These are phyloP conservation scores for Fusarium proliferatum DNA, from an alignment of 2,329 filamentous ascomycete species.

Conservation along the genomic window DNA sequence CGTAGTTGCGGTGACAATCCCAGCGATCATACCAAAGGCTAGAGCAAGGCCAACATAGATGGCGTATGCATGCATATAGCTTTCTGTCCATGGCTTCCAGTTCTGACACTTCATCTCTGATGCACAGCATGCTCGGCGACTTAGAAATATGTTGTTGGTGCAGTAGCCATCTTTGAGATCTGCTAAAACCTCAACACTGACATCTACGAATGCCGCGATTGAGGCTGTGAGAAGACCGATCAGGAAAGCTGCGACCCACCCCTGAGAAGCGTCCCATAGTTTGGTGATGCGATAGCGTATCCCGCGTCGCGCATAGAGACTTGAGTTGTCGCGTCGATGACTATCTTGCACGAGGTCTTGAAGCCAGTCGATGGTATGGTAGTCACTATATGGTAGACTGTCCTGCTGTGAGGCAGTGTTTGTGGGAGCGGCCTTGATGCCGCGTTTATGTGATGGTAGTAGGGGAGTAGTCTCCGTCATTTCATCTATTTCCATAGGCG, in stretches of 20 bases:
- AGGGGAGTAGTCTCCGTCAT: neutral
- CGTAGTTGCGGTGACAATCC: constrained; percentile 16
- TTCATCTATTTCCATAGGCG: neutral
- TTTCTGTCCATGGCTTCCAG: constrained; percentile 21
- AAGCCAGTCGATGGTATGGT: constrained; percentile 71
- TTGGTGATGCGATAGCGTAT: neutral
- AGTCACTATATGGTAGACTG: constrained; percentile 62
- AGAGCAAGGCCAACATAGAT: constrained; percentile 21
- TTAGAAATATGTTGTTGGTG: neutral
- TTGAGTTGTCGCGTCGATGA: neutral
- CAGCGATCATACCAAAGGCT: constrained; percentile 21
- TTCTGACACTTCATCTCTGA: neutral
- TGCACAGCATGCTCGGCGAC: constrained; percentile 15
- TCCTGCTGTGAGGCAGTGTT: rapidly evolving
- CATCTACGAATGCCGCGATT: constrained; percentile 14
- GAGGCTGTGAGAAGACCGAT: constrained; percentile 27
- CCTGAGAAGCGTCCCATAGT: constrained; percentile 13
- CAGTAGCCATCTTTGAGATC: constrained; percentile 36
- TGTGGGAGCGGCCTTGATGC: rapidly evolving
- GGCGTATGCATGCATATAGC: constrained; percentile 6
- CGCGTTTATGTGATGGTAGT: rapidly evolving
- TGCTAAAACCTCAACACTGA: constrained; percentile 28
- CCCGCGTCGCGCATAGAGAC: neutral
- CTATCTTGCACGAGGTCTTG: constrained; percentile 61
- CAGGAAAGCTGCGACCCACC: constrained; percentile 24